Percentiles rank a stretch among this genome's conserved stretches.
These are phyloP conservation scores for Lentinula edodes DNA, from an alignment of 768 basidiomycete species.

Conservation along the genomic window DNA sequence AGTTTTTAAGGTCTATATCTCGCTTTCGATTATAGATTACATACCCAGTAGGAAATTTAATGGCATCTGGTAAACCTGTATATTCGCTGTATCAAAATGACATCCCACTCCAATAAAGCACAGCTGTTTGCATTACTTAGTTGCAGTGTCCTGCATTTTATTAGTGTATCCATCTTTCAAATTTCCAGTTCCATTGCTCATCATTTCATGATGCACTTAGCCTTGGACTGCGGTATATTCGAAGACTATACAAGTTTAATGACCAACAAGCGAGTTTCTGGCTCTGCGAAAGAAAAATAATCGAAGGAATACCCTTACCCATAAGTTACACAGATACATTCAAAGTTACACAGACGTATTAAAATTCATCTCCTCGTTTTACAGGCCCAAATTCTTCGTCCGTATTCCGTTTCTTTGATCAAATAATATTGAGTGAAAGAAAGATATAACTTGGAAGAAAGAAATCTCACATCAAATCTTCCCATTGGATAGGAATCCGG, in stretches of 20 bases:
- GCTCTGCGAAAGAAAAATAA: background rate
- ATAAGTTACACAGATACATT: background rate
- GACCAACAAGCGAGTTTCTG: background rate
- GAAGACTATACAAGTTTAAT: background rate
- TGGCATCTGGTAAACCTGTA: background rate
- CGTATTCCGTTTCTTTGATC: background rate
- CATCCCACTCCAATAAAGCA: no score
- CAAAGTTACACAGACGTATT: background rate
- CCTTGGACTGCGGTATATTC: no score
- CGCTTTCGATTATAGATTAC: constrained; percentile 7
- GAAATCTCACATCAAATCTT: background rate
- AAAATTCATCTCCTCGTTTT: background rate
- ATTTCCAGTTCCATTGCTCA: no score
- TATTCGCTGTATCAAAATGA: background rate
- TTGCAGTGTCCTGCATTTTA: no score
- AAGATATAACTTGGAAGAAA: background rate
- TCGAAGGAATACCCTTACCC: background rate
- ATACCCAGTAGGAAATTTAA: constrained; percentile 8
- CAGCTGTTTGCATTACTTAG: no score
- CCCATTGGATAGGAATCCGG: background rate
- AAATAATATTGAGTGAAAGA: background rate
- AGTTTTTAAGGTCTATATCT: background rate
- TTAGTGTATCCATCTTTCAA: no score
- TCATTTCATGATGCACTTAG: no score
- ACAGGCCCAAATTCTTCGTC: background rate